Base-by-base conservation (phyloP, 1,284 basidiomycete species). In the Rhizoctonia solani region DNA sequence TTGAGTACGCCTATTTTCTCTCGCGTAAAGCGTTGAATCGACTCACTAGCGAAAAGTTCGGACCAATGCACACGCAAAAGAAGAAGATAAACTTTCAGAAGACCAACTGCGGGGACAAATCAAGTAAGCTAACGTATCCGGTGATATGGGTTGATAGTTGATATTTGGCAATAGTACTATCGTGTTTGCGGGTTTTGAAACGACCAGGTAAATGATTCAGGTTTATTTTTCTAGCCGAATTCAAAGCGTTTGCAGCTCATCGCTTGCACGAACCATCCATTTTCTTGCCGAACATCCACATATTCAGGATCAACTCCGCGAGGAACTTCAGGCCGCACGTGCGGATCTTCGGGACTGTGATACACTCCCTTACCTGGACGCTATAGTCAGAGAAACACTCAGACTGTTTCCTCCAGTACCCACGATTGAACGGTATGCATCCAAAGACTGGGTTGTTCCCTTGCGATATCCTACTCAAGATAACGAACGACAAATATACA, bases 101-200 rank as follows among this genome's bases (percentile, higher is more conserved):
- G 58, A 63, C 8, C 44, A 63, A 47, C 37, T 63, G 29, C 30
- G 50, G 6, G 58, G 58, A 3, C 58, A 63, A 21, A 21, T 63
- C 29, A 63, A 63, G 58, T 63, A 29, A n/a, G 58, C 41, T 19
- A 0, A 2, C 11, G 3, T 27, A 21, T 21, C 6, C 16, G 27
- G 14, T 11, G 8, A 4, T 21, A 16, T 27, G 6, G 5, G 19
- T 52, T 1, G 25, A 30, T 2, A 52, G 23, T 13, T 19, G 21
- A 19, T 25, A 32, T 13, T n/a, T n/a, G 4, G 3, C 25, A n/a
- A 19, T 25, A 63, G 58, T n/a, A 63, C 58, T 25, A n/a, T 63
- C 4, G 34, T 63, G 30, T 63, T 63, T 41, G 58, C 58, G 21
- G 58, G 58, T 8, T 47, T 50, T 23, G 58, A 63, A 16, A 63